These are phyloP conservation scores for Camellia sinensis DNA, from an alignment of 148 eudicot genomes.

Conservation along the genomic window DNA sequence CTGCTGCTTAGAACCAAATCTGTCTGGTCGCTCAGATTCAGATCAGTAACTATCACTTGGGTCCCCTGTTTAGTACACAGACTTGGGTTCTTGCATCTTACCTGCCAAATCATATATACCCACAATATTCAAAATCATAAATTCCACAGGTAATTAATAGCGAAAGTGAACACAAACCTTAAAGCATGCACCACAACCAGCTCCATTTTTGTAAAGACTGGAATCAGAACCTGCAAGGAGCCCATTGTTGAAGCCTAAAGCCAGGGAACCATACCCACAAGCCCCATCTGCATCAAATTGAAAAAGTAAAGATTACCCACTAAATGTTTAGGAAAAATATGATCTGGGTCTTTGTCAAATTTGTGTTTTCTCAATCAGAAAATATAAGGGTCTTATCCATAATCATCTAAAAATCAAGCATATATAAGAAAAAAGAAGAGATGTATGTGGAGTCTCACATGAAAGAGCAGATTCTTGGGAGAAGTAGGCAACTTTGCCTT, in stretches of 20 bases:
- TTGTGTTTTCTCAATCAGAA: background rate
- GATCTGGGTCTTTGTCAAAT: conserved; percentile 13
- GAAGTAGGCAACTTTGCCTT: conserved; percentile 53
- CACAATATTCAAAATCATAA: background rate
- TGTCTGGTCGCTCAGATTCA: conserved; percentile 41
- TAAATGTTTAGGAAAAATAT: conserved; percentile 1
- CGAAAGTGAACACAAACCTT: conserved; percentile 35
- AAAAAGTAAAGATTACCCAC: conserved; percentile 19
- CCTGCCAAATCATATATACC: conserved; percentile 30
- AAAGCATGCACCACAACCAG: conserved; percentile 91
- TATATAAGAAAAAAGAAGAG: background rate
- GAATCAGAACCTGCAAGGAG: conserved; percentile 69
- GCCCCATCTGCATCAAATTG: conserved; percentile 54
- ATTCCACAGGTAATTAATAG: background rate
- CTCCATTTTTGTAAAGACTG: conserved; percentile 57
- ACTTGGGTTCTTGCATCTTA: conserved; percentile 57
- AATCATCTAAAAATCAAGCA: background rate
- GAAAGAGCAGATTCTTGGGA: conserved; percentile 45
- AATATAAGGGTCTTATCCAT: too few species aligned
- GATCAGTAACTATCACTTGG: conserved; percentile 51
- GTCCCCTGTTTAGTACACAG: conserved; percentile 58
- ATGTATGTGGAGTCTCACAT: conserved; percentile 30
- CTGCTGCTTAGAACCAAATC: conserved; percentile 68
- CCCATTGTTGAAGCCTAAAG: conserved; percentile 50
- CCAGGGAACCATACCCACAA: conserved; percentile 82